Conservation (phyloP, 2,329 filamentous ascomycete species). For the Rhytidhysteron rufulum region DNA sequence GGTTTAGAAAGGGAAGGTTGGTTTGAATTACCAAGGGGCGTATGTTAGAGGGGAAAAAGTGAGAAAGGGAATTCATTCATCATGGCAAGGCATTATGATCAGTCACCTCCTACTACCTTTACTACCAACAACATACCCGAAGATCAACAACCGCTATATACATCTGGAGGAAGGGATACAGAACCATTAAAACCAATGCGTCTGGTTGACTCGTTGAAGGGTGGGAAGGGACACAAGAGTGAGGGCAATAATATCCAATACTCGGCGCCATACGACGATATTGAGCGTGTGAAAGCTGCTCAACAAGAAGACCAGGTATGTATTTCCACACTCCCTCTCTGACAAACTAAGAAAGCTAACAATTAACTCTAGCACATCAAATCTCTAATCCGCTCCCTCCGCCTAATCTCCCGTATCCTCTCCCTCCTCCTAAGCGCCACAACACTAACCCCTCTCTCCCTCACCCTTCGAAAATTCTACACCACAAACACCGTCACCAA, state of each 20-base stretch:
- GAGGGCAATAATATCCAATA: background rate
- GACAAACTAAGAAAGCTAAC: background rate
- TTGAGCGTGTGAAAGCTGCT: background rate
- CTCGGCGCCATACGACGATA: background rate
- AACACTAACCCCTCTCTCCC: slow-evolving; percentile 31
- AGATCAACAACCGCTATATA: too few relatives aligned
- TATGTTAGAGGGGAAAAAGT: too few relatives aligned
- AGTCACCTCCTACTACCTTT: too few relatives aligned
- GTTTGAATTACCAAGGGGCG: too few relatives aligned
- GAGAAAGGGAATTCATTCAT: too few relatives aligned
- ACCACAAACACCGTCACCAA: slow-evolving; percentile 27
- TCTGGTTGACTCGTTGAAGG: background rate
- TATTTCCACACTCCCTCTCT: background rate
- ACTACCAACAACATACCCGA: too few relatives aligned
- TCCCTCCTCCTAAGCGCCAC: slow-evolving; percentile 30
- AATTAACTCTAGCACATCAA: slow-evolving; percentile 26
- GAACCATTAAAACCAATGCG: slow-evolving; percentile 1
- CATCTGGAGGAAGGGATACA: too few relatives aligned
- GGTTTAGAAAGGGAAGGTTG: too few relatives aligned
- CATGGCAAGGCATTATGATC: too few relatives aligned
- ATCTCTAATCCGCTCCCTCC: slow-evolving; percentile 34
- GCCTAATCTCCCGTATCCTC: slow-evolving; percentile 32
- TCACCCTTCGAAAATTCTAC: slow-evolving; percentile 38
- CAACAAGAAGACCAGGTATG: slow-evolving; percentile 1
- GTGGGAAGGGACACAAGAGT: background rate